A percentile compares a stretch with the other conserved stretches of the same genome.
Evolutionary conservation across 257 asterid species (phyloP).

Genomic region (Primulina eburnea): DNA sequence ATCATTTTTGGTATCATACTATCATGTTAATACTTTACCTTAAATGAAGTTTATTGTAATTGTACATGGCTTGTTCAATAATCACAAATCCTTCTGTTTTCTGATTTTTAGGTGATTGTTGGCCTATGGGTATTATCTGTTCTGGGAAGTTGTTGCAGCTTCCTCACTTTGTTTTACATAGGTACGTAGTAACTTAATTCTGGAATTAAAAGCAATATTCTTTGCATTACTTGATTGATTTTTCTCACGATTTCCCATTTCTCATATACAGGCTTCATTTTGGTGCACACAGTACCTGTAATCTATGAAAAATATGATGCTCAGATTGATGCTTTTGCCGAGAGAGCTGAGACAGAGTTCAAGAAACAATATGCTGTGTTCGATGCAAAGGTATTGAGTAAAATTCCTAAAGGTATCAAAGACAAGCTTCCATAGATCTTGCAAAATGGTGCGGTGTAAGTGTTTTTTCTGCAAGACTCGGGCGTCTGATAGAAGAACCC

Average conservation of each 20-base stretch:
- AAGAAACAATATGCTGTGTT: conserved; percentile 83
- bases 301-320: conserved; percentile 80
- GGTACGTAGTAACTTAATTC: conserved; percentile 32
- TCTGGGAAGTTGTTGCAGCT: conserved; percentile 67
- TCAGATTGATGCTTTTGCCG: conserved; percentile 77
- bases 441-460: conserved; percentile 21
- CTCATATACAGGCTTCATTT: conserved; percentile 47
- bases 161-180: conserved; percentile 67
- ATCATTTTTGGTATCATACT: neutral
- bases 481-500: conserved; percentile 33
- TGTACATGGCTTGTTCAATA: neutral
- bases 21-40: neutral
- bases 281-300: conserved; percentile 76
- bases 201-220: neutral
- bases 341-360: conserved; percentile 76
- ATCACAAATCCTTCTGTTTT: neutral
- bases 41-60: no score
- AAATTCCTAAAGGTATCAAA: conserved; percentile 65
- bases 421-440: conserved; percentile 47
- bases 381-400: conserved; percentile 68
- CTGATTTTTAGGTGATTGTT: conserved; percentile 57
- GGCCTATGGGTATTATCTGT: conserved; percentile 73
- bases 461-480: conserved; percentile 32
- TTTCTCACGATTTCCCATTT: neutral
- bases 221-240: conserved; percentile 3